Percentiles rank a stretch among this genome's conserved stretches.
phyloP scores from a whole-genome alignment of 305 asterid genomes.

The Vinca major region DNA sequence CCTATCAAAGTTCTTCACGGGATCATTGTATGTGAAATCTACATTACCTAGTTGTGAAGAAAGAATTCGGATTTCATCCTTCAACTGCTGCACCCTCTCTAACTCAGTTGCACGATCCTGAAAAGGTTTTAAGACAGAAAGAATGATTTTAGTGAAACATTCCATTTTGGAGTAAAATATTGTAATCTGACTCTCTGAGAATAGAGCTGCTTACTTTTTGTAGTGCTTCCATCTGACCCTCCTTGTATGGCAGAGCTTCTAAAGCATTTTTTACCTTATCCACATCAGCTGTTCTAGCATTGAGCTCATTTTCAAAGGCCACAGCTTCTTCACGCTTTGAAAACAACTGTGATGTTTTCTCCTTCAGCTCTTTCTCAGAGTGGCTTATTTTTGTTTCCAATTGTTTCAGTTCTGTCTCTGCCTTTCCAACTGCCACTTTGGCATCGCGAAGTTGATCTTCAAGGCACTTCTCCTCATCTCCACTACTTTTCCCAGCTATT shows the following conservation, averaged over 20 bases:
- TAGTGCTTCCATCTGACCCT: conserved; percentile 69
- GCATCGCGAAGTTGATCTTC: conserved; percentile 95
- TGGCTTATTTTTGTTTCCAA: conserved; percentile 74
- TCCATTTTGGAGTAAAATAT: conserved; percentile 15
- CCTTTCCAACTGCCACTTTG: conserved; percentile 74
- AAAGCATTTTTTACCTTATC: conserved; percentile 52
- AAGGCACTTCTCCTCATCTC: conserved; percentile 93
- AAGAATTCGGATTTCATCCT: conserved; percentile 59
- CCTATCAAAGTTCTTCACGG: conserved; percentile 68
- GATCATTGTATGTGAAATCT: conserved; percentile 66
- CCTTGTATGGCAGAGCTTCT: conserved; percentile 63
- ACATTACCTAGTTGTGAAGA: conserved; percentile 71
- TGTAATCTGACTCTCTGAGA: conserved; percentile 6
- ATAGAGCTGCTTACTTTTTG: conserved; percentile 48
- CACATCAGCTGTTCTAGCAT: conserved; percentile 48
- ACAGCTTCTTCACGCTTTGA: conserved; percentile 71
- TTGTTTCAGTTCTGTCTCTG: conserved; percentile 91
- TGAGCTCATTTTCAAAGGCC: conserved; percentile 61
- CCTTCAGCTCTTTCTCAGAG: conserved; percentile 72
- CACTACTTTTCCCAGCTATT: conserved; percentile 86
- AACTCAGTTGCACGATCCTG: conserved; percentile 65
- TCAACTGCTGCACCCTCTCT: conserved; percentile 67
- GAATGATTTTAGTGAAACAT: conserved; percentile 7
- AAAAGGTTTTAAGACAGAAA: conserved; percentile 16
- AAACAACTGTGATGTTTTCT: conserved; percentile 44